phyloP scores from a whole-genome alignment of 805 yeast species.

The Kurtzmaniella fragi region DNA sequence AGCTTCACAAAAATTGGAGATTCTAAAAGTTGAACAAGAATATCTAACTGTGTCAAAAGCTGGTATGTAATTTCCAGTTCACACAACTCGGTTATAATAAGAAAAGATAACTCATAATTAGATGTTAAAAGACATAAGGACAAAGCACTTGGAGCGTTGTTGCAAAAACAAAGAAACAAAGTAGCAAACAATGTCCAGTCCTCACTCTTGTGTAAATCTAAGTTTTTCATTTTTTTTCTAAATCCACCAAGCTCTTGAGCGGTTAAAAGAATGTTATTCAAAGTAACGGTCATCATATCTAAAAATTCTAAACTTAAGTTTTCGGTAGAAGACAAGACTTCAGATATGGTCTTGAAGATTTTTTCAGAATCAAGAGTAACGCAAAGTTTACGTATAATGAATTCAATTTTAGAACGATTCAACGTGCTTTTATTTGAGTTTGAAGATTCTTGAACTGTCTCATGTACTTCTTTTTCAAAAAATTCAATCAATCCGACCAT shows the following conservation, averaged over 20 bases:
- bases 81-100: constrained; percentile 75
- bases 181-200: constrained; percentile 70
- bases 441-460: constrained; percentile 1
- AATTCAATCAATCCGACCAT: constrained; percentile 64
- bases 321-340: constrained; percentile 51
- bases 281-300: constrained; percentile 76
- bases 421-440: background rate
- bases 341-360: constrained; percentile 75
- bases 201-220: constrained; percentile 48
- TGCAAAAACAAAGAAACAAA: constrained; percentile 87
- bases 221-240: constrained; percentile 56
- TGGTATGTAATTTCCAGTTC: constrained; percentile 77
- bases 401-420: constrained; percentile 54
- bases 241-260: constrained; percentile 74
- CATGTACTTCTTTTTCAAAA: constrained; percentile 56
- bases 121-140: constrained; percentile 83
- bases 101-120: constrained; percentile 80
- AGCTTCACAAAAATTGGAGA: constrained; percentile 87
- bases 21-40: constrained; percentile 83
- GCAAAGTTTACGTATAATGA: constrained; percentile 80
- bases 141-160: constrained; percentile 82
- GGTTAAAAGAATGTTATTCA: constrained; percentile 80
- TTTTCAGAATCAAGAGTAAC: constrained; percentile 75
- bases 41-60: constrained; percentile 80
- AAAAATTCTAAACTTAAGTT: constrained; percentile 65